These are phyloP conservation scores for Yamadazyma triangularis DNA, from an alignment of 1,139 yeast species.

Conservation along the genomic window DNA sequence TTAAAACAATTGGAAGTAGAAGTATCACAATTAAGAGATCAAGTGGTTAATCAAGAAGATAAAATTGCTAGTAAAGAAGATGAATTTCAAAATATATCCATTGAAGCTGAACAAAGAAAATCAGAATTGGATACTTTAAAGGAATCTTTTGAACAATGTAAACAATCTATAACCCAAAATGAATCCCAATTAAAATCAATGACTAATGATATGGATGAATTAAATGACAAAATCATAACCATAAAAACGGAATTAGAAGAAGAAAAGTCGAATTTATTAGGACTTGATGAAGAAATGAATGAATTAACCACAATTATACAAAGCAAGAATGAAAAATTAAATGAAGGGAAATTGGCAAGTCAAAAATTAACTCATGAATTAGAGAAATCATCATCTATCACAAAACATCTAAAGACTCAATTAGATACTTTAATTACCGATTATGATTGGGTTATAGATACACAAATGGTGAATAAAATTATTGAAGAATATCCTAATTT, in stretches of 20 bases:
- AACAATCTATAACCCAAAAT: slow-evolving; percentile 32
- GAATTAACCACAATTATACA: slow-evolving; percentile 55
- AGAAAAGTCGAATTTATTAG: slow-evolving; percentile 61
- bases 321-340: slow-evolving; percentile 47
- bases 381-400: slow-evolving; percentile 49
- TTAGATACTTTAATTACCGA: slow-evolving; percentile 50
- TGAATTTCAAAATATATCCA: slow-evolving; percentile 56
- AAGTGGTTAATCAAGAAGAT: slow-evolving; percentile 36
- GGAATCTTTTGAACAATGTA: slow-evolving; percentile 35
- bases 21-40: slow-evolving; percentile 33
- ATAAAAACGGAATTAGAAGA: slow-evolving; percentile 47
- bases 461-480: slow-evolving; percentile 49
- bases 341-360: slow-evolving; percentile 48
- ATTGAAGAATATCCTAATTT: slow-evolving; percentile 58
- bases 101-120: slow-evolving; percentile 67
- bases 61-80: slow-evolving; percentile 46
- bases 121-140: slow-evolving; percentile 49
- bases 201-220: slow-evolving; percentile 15
- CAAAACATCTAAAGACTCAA: slow-evolving; percentile 35
- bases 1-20: slow-evolving; percentile 64
- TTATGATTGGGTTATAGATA: slow-evolving; percentile 72
- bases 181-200: slow-evolving; percentile 21
- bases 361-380: slow-evolving; percentile 64
- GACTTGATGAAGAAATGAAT: slow-evolving; percentile 73
- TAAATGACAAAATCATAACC: slow-evolving; percentile 26